Conservation (phyloP, 495 filamentous ascomycete species). For the Trichoderma asperelloides region DNA sequence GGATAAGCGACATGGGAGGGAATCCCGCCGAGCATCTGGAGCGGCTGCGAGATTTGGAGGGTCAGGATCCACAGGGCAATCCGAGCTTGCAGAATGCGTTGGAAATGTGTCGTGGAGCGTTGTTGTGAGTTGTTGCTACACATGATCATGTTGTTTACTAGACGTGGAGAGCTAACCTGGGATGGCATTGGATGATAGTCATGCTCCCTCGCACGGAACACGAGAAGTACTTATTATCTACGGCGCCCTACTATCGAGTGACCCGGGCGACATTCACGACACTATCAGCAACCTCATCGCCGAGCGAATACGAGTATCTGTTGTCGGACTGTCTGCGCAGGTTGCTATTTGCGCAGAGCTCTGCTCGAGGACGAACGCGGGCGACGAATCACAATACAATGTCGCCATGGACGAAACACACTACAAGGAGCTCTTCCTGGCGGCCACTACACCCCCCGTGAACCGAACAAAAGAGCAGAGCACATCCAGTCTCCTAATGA, state of each 20-base stretch:
- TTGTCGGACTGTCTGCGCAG: constrained; percentile 85
- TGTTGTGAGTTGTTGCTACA: constrained; percentile 54
- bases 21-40: constrained; percentile 85
- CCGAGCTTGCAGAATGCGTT: constrained; percentile 92
- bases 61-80: constrained; percentile 76
- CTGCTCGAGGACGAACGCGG: constrained; percentile 73
- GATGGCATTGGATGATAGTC: constrained; percentile 35
- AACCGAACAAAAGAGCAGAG: constrained; percentile 59
- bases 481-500: constrained; percentile 78
- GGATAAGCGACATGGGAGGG: constrained; percentile 81
- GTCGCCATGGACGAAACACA: constrained; percentile 84
- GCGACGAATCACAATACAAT: constrained; percentile 64
- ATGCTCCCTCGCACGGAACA: constrained; percentile 88
- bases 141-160: neutral
- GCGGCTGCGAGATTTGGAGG: constrained; percentile 55
- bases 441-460: constrained; percentile 79
- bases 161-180: constrained; percentile 13
- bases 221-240: constrained; percentile 86
- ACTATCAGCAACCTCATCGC: constrained; percentile 68
- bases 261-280: constrained; percentile 90
- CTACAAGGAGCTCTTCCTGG: constrained; percentile 81
- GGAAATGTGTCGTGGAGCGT: constrained; percentile 81
- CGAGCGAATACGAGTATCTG: constrained; percentile 75
- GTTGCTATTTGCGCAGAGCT: constrained; percentile 88
- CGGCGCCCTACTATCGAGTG: constrained; percentile 79